phyloP scores from a whole-genome alignment of 306 rosid genomes.

The Begonia loranthoides region DNA sequence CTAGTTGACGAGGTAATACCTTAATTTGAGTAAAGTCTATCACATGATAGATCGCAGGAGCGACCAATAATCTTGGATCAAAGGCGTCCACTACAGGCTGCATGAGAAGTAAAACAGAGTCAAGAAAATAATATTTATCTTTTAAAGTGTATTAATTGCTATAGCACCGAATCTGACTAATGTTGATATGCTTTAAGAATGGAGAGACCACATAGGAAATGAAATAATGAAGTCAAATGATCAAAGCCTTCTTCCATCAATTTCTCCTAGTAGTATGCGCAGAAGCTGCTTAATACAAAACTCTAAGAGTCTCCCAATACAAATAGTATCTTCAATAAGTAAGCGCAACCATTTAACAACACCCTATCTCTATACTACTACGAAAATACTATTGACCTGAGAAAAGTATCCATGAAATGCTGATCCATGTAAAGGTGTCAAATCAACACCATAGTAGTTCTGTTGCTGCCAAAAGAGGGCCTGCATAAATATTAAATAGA shows the following conservation, averaged over 20 bases:
- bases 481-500: constrained; percentile 13
- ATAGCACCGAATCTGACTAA: no score
- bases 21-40: constrained; percentile 66
- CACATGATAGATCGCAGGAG: constrained; percentile 72
- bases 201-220: no score
- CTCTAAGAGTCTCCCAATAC: no score
- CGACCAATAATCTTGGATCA: constrained; percentile 82
- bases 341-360: neutral
- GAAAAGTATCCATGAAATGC: constrained; percentile 92
- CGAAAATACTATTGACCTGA: constrained; percentile 38
- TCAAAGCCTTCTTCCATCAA: no score
- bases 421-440: constrained; percentile 74
- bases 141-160: no score
- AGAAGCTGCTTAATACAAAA: no score
- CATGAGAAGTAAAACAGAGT: constrained; percentile 11
- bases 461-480: constrained; percentile 99
- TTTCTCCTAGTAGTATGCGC: no score
- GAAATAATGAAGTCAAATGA: no score
- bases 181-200: no score
- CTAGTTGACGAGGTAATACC: constrained; percentile 21
- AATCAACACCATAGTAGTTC: constrained; percentile 85
- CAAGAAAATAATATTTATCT: neutral
- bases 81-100: constrained; percentile 99
- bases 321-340: no score
- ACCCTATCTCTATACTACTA: constrained; percentile 7